A percentile compares a stretch with the other conserved stretches of the same genome.
Conservation (phyloP, 495 filamentous ascomycete species). For the Lasiosphaeria hispida region DNA sequence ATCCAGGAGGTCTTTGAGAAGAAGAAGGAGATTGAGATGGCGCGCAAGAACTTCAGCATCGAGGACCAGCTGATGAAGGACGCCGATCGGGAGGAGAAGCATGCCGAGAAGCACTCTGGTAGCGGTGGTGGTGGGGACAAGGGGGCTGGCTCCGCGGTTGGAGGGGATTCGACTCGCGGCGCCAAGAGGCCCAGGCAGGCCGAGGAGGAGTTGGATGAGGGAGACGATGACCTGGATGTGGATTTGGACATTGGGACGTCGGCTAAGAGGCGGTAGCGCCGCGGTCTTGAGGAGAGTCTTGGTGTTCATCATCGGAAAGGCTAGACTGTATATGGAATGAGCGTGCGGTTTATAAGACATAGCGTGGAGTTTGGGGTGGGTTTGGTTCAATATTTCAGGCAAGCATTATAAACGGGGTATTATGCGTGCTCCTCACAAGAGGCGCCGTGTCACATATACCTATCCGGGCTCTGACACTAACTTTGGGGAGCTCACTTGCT, state of each 20-base stretch:
- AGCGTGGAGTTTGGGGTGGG: constrained; percentile 4
- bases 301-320: neutral
- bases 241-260: constrained; percentile 28
- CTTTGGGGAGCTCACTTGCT: too few relatives aligned
- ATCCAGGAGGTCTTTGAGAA: constrained; percentile 82
- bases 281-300: neutral
- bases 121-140: neutral
- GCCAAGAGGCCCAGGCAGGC: constrained; percentile 19
- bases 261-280: constrained; percentile 19
- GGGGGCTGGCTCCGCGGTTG: constrained; percentile 1
- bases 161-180: neutral
- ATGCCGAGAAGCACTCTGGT: constrained; percentile 13
- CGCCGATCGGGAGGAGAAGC: constrained; percentile 41
- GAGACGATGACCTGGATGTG: constrained; percentile 33
- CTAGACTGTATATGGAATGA: neutral
- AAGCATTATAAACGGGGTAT: too few relatives aligned
- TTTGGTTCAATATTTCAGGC: neutral
- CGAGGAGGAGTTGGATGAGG: constrained; percentile 40
- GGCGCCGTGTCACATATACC: too few relatives aligned
- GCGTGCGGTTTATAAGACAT: neutral
- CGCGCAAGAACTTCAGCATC: constrained; percentile 62
- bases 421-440: too few relatives aligned
- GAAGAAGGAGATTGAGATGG: constrained; percentile 73
- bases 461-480: too few relatives aligned
- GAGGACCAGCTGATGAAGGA: constrained; percentile 44